phyloP scores from a whole-genome alignment of 176 grass and related monocot genomes.

The Aechmea fasciata region DNA sequence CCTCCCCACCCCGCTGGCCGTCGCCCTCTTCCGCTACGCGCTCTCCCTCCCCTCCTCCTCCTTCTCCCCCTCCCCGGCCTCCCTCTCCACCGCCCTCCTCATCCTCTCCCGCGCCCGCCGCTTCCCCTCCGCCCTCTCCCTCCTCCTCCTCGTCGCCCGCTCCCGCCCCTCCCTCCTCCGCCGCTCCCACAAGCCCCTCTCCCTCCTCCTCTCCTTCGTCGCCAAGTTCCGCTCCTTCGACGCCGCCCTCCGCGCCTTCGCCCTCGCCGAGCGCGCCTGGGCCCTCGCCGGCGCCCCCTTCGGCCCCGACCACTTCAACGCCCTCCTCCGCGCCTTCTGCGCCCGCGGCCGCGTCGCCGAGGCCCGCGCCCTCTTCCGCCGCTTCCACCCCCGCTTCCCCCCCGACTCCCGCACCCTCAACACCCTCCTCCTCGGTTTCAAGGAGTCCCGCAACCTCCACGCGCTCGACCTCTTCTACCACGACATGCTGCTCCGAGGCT shows the following conservation, averaged over 20 bases:
- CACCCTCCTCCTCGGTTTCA: constrained; percentile 81
- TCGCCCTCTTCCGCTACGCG: constrained; percentile 40
- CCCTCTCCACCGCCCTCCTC: constrained; percentile 12
- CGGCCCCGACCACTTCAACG: constrained; percentile 60
- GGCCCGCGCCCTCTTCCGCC: constrained; percentile 59
- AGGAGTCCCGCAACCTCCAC: constrained; percentile 53
- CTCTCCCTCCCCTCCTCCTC: constrained; percentile 42
- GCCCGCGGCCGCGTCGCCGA: constrained; percentile 41
- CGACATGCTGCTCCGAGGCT: constrained; percentile 57
- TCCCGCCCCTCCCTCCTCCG: constrained; percentile 38
- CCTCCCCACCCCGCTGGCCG: constrained; percentile 45
- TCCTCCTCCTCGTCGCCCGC: constrained; percentile 38
- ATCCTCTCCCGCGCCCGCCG: constrained; percentile 28
- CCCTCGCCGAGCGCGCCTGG: constrained; percentile 44
- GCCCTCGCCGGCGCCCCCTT: constrained; percentile 41
- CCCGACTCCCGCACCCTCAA: constrained; percentile 63
- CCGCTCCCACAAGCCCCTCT: constrained; percentile 47
- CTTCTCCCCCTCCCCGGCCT: constrained; percentile 26
- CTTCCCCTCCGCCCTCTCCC: constrained; percentile 40
- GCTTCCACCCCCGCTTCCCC: constrained; percentile 38
- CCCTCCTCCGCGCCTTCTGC: constrained; percentile 62
- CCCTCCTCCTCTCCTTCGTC: constrained; percentile 47
- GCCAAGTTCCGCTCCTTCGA: constrained; percentile 32
- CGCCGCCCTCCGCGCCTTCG: constrained; percentile 43
- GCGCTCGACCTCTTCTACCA: constrained; percentile 86